These are phyloP conservation scores for Quercus phellos DNA, from an alignment of 331 rosid genomes.

Conservation along the genomic window DNA sequence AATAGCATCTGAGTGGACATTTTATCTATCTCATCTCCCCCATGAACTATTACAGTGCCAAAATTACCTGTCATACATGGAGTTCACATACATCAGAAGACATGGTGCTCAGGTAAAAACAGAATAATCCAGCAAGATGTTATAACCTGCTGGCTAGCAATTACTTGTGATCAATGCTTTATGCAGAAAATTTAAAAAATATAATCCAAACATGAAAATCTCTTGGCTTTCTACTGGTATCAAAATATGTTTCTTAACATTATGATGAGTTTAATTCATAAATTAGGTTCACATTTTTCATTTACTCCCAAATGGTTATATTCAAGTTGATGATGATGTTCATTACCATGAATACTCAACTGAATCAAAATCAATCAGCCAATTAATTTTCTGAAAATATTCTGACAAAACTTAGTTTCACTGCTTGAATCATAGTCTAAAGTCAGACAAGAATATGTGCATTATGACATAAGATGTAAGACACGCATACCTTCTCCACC, in stretches of 20 bases:
- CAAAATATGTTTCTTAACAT: not conserved
- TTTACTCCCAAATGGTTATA: not conserved
- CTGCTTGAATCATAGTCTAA: not conserved
- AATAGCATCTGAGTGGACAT: slow-evolving; percentile 19
- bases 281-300: not conserved
- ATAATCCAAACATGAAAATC: not conserved
- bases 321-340: not conserved
- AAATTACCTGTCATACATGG: slow-evolving; percentile 50
- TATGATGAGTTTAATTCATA: not conserved
- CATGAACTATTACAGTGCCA: slow-evolving; percentile 74
- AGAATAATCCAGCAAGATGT: not conserved
- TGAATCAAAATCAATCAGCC: not conserved
- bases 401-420: not conserved
- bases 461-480: slow-evolving; percentile 15
- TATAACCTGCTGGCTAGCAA: not conserved
- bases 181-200: not conserved
- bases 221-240: too few species aligned
- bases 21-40: slow-evolving; percentile 46
- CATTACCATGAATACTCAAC: not conserved
- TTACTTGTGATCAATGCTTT: not conserved
- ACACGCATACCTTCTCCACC: slow-evolving; percentile 56
- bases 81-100: slow-evolving; percentile 2
- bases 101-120: not conserved
- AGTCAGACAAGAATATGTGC: slow-evolving; percentile 5
- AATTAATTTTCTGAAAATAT: not conserved